Evolutionary conservation across 805 yeast species (phyloP), one percentile per base, ranked within the genome.

Genomic region (Candida nanaspora): DNA sequence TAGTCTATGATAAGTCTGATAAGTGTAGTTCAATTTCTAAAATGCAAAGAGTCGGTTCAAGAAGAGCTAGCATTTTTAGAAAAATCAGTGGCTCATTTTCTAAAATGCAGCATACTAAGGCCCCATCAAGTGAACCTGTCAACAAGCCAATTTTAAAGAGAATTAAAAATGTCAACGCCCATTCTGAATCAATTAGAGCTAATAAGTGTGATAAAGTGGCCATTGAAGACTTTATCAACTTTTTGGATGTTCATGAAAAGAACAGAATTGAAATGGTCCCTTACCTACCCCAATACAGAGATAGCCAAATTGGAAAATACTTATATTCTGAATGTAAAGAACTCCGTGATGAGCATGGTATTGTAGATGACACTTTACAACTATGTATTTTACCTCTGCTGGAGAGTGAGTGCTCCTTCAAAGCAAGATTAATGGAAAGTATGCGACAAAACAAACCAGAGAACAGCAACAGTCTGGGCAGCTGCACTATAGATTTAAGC

Each of bases 141-240:
- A 47, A 54, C 2, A 61, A 51, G 44, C 61, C 75, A 5, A 68
- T 68, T 16, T 48, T 70, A 25, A 70, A 68, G 35, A 54, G 51
- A 18, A 66, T 47, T 39, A 41, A 48, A 13, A 69, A 70, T 39
- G 38, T 39, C 10, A 62, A 62, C 34, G 63, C 57, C 16, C 57
- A 53, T 20, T 53, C 53, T 20, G 75, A 70, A 45, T 52, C 53
- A 1, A 37, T 52, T 6, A 55, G 66, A 44, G 72, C 70, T 1
- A 51, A 46, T n/a, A 50, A 52, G 20, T 65, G 72, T 41, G 72
- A 68, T 42, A 55, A 46, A 15, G 66, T 68, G 10, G 63, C 55
- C 11, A 51, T 67, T 20, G 60, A 54, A 4, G 61, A 61, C 3
- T 68, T 69, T 42, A 35, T 69, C 32, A 47, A 53, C 13, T 56